Conservation (phyloP, 257 asterid genomes). For the Agastache rugosa region DNA sequence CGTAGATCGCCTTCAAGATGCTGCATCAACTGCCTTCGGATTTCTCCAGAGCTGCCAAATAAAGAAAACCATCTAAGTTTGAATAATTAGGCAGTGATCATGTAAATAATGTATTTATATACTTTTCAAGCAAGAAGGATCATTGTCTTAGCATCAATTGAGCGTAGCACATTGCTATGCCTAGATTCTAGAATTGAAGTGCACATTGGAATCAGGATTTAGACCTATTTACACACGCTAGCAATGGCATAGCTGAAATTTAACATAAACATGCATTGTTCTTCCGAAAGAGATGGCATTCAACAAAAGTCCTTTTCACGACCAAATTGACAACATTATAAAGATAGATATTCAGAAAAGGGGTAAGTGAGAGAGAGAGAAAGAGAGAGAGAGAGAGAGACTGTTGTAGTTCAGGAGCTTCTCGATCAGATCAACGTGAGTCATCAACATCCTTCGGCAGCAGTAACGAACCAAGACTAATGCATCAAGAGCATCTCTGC, state of each 20-base stretch:
- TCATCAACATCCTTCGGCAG: conserved; percentile 97
- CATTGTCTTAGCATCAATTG: neutral
- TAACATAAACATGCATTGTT: neutral
- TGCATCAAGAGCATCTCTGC: conserved; percentile 97
- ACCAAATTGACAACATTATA: neutral
- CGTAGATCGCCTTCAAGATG: neutral
- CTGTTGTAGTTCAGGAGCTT: conserved; percentile 97
- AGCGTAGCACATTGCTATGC: neutral
- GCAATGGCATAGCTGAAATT: neutral
- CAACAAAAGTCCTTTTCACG: neutral
- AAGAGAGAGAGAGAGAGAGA: conserved; percentile 43
- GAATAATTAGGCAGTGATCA: neutral
- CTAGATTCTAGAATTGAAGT: neutral
- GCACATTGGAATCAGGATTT: neutral
- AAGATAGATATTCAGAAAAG: neutral
- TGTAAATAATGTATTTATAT: neutral
- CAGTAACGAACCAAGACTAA: conserved; percentile 86
- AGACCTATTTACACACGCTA: neutral
- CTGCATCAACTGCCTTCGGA: conserved; percentile 77
- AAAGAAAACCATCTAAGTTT: conserved; percentile 33
- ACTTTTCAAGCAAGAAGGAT: neutral
- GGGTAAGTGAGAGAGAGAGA: conserved; percentile 16
- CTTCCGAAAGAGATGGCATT: neutral
- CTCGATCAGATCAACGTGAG: conserved; percentile 97
- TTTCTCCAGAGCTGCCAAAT: conserved; percentile 86